phyloP scores from a whole-genome alignment of 352 stramenopile genomes.

The Globisporangium nodosum region DNA sequence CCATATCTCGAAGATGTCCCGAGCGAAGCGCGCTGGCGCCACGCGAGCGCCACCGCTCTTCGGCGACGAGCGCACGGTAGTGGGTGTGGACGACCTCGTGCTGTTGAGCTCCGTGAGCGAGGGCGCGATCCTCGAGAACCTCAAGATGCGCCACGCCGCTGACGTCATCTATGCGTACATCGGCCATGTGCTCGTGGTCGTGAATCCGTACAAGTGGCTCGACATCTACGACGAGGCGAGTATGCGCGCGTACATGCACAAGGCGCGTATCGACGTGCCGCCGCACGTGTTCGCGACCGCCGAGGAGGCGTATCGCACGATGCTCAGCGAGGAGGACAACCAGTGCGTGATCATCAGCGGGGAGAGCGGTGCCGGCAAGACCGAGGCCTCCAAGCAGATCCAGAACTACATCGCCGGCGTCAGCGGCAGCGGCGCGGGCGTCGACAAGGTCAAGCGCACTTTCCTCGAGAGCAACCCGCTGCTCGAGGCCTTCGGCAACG shows the following conservation, averaged over 20 bases:
- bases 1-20: slow-evolving; percentile 2
- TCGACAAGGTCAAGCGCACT: slow-evolving; percentile 86
- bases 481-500: slow-evolving; percentile 91
- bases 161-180: slow-evolving; percentile 90
- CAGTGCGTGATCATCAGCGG: slow-evolving; percentile 89
- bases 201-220: slow-evolving; percentile 90
- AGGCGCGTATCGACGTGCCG: slow-evolving; percentile 81
- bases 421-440: slow-evolving; percentile 62
- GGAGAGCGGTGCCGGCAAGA: slow-evolving; percentile 83
- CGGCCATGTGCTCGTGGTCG: slow-evolving; percentile 81
- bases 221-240: slow-evolving; percentile 83
- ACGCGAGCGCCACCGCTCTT: slow-evolving; percentile 20
- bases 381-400: slow-evolving; percentile 87
- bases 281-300: slow-evolving; percentile 85
- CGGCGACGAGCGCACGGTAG: slow-evolving; percentile 57
- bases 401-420: slow-evolving; percentile 88
- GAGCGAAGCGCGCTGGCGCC: slow-evolving; percentile 9
- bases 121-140: slow-evolving; percentile 82
- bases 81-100: slow-evolving; percentile 83
- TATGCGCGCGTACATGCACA: slow-evolving; percentile 82
- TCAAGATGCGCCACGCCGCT: slow-evolving; percentile 82
- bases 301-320: slow-evolving; percentile 83
- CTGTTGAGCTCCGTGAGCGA: slow-evolving; percentile 66
- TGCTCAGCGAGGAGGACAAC: slow-evolving; percentile 87
- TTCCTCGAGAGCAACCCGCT: slow-evolving; percentile 92